Percentiles rank a stretch among this genome's conserved stretches.
Evolutionary conservation across 305 asterid genomes (phyloP).

Genomic region (Galium porrigens): DNA sequence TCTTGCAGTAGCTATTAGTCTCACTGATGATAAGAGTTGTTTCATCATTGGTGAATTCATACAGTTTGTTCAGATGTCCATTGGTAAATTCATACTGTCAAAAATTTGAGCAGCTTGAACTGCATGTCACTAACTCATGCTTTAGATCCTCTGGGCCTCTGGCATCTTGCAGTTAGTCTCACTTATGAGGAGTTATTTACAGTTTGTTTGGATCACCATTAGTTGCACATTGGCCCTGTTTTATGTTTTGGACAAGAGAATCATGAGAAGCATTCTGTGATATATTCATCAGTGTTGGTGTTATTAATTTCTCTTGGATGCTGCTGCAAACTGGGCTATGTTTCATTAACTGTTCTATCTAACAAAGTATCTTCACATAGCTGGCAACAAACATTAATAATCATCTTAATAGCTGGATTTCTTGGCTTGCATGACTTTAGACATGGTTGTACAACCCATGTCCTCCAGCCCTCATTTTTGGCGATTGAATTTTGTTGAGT

Average conservation of each 20-base stretch:
- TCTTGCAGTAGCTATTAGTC: not conserved
- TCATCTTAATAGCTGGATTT: not conserved
- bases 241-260: conserved; percentile 1
- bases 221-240: not conserved
- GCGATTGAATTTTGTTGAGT: not conserved
- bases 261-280: not conserved
- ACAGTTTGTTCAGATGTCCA: not conserved
- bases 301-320: not conserved
- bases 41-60: not conserved
- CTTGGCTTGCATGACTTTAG: not conserved
- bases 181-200: not conserved
- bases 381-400: conserved; percentile 1
- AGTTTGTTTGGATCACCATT: not conserved
- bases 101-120: not conserved
- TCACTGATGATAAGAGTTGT: not conserved
- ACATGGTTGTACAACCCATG: not conserved
- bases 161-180: not conserved
- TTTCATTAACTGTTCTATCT: not conserved
- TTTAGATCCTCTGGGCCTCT: not conserved
- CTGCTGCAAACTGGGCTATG: not conserved
- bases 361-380: not conserved
- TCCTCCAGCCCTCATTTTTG: conserved; percentile 1
- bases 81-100: not conserved
- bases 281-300: not conserved
- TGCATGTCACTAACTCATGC: not conserved